Evolutionary conservation across 129 eudicot species (phyloP), one percentile per base, ranked within the genome.

Genomic region (Flaveria robusta): DNA sequence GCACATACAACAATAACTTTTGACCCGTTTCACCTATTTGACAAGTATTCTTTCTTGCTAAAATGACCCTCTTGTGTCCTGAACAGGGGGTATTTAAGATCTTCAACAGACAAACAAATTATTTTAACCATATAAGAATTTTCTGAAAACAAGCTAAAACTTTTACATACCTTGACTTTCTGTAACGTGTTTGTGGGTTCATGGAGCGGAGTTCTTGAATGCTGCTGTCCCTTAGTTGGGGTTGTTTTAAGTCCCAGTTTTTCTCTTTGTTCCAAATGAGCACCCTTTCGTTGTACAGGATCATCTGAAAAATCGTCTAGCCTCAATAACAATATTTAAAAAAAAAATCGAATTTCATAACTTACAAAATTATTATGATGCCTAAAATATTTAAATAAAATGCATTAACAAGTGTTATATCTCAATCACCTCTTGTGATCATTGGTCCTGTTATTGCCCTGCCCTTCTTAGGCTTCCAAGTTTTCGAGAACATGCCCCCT

Each of bases 391-490:
- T 58, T 24, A 3, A 24, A 56, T 1, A 64, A 8, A 26, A 65
- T 0, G 18, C 1, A 60, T 60, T 60, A 12, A 45, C 27, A 54
- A 80, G 31, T 55, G 12, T 62, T 69, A 2, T 37, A 47, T 75
- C 59, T 2, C 24, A 55, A 24, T 56, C 70, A 93, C 98, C 98
- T 91, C 96, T 84, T 18, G 76, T 80, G 60, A 81, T 79, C 63
- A 74, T 73, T 10, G 98, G 98, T 70, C 98, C 98, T 24, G 65
- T 84, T 31, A 94, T 86, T 27, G 88, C 23, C 71, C 51, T 89
- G 67, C 78, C 89, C 87, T 85, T 94, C 87, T 88, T 93, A 68
- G 98, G 98, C 88, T 94, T 94, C 98, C 98, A 94, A 1, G 97
- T 94, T 77, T 84, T 94, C 11, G 97, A 88, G 62, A 94, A 94